A percentile compares a stretch with the other conserved stretches of the same genome.
Conservation (phyloP, 2,329 filamentous ascomycete genomes). For the Fusarium humuli region DNA sequence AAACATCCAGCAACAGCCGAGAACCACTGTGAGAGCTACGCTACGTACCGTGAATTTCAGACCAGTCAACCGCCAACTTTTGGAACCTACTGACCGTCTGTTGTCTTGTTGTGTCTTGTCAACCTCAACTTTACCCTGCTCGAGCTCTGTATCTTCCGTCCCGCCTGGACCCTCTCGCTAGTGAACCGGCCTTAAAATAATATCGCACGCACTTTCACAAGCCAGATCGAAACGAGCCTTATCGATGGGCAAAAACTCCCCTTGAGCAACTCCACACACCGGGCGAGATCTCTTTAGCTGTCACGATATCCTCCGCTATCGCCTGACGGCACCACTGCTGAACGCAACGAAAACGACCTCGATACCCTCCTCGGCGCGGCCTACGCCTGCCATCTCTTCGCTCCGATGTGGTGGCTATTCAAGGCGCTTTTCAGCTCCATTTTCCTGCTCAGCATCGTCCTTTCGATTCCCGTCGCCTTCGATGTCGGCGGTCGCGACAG, state of each 20-base stretch:
- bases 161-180: constrained; percentile 19
- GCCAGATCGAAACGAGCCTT: constrained; percentile 29
- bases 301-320: constrained; percentile 20
- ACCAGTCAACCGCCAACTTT: constrained; percentile 18
- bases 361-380: constrained; percentile 45
- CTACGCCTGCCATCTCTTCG: constrained; percentile 48
- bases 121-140: constrained; percentile 3
- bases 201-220: constrained; percentile 33
- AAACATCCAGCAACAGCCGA: constrained; percentile 38
- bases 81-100: constrained; percentile 25
- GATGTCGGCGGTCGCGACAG: constrained; percentile 97
- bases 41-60: constrained; percentile 34
- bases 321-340: constrained; percentile 28
- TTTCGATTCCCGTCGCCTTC: constrained; percentile 96
- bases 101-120: constrained; percentile 16
- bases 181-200: constrained; percentile 28
- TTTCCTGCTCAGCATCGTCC: constrained; percentile 91
- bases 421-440: constrained; percentile 81
- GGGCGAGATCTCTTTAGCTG: constrained; percentile 16
- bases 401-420: constrained; percentile 83
- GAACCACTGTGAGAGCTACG: constrained; percentile 22
- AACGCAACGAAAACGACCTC: constrained; percentile 23
- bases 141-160: constrained; percentile 9
- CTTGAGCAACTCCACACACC: constrained; percentile 32
- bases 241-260: constrained; percentile 38